phyloP scores from a whole-genome alignment of 2,329 filamentous ascomycete species.

The Leptographium procerum region DNA sequence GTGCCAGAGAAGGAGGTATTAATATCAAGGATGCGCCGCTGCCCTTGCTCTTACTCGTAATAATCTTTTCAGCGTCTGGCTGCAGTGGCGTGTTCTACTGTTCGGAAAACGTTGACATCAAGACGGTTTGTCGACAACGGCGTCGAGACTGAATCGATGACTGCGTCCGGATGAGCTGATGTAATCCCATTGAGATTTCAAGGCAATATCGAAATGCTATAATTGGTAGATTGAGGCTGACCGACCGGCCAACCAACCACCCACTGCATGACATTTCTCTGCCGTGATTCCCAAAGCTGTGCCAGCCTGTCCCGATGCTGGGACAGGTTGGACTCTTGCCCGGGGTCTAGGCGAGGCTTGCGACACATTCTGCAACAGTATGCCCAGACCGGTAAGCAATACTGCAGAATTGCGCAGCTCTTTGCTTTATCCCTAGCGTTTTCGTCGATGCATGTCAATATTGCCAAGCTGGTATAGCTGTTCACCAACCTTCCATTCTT shows the following conservation, averaged over 20 bases:
- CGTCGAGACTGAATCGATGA: conserved; percentile 40
- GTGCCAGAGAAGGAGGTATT: conserved; percentile 21
- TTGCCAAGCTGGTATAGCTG: conserved; percentile 58
- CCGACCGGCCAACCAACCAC: no score
- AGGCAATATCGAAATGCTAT: no score
- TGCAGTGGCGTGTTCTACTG: conserved; percentile 60
- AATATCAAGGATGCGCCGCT: conserved; percentile 36
- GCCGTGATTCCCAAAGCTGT: conserved; percentile 47
- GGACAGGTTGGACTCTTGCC: conserved; percentile 55
- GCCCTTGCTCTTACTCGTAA: conserved; percentile 39
- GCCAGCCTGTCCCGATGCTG: conserved; percentile 45
- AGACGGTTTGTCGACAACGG: conserved; percentile 46
- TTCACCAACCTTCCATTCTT: conserved; percentile 63
- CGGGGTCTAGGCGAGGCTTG: conserved; percentile 46
- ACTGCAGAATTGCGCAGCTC: not conserved
- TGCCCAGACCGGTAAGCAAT: conserved; percentile 33
- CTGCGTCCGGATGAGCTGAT: not conserved
- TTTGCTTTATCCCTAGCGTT: not conserved
- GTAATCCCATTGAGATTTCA: no score
- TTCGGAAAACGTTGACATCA: conserved; percentile 50
- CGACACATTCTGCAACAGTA: conserved; percentile 29
- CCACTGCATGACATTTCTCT: conserved; percentile 43
- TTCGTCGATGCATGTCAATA: conserved; percentile 9
- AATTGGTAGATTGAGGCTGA: no score
- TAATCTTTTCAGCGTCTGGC: conserved; percentile 48